Percentiles rank a stretch among this genome's conserved stretches.
phyloP scores from a whole-genome alignment of 1,284 basidiomycete species.

The Golubevia sp. region DNA sequence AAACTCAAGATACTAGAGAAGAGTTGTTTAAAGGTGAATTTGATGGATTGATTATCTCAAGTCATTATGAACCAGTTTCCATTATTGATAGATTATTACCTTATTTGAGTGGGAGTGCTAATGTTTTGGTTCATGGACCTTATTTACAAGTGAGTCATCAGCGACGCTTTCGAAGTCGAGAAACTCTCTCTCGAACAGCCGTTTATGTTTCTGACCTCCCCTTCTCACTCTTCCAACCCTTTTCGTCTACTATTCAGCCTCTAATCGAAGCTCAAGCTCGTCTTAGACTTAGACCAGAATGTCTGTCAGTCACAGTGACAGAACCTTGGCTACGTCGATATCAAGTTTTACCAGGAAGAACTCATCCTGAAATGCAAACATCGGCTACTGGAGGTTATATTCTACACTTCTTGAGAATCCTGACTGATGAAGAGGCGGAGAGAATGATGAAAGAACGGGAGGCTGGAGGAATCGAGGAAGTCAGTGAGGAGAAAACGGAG shows the following conservation, averaged over 20 bases:
- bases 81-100: constrained; percentile 76
- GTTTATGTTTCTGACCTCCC: not conserved
- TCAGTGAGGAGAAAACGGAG: too few relatives aligned
- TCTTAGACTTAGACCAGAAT: constrained; percentile 72
- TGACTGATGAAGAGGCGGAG: constrained; percentile 29
- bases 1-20: constrained; percentile 71
- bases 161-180: not conserved
- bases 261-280: constrained; percentile 77
- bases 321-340: constrained; percentile 90
- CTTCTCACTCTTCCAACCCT: not conserved
- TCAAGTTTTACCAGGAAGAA: constrained; percentile 84
- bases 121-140: constrained; percentile 84
- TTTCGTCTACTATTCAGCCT: constrained; percentile 54
- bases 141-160: constrained; percentile 70
- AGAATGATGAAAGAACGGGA: not conserved
- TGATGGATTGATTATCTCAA: constrained; percentile 72
- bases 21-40: constrained; percentile 80
- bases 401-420: constrained; percentile 78
- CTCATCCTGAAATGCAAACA: constrained; percentile 92
- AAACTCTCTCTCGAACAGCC: not conserved
- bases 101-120: constrained; percentile 81
- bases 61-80: constrained; percentile 82
- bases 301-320: constrained; percentile 78
- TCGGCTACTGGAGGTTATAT: constrained; percentile 88
- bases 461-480: too few relatives aligned